Base-by-base conservation (phyloP, 129 eudicot genomes). In the Arctium minus region DNA sequence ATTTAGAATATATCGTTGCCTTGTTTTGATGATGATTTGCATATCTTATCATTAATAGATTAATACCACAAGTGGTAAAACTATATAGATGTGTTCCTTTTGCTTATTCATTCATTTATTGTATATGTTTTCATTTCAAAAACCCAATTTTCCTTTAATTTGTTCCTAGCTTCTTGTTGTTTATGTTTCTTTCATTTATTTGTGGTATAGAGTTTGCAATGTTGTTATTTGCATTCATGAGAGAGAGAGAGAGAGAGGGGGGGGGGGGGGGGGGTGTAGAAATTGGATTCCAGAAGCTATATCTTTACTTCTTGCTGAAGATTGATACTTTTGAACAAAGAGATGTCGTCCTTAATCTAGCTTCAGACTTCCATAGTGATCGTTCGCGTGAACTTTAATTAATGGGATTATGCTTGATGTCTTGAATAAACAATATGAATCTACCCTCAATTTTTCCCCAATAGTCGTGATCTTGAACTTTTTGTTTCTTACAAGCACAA, bases 391-490 rank as follows among this genome's bases (percentile, higher is more conserved):
- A 69, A 22, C 56, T 40, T 70, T 33, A 37, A 77, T 53, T 44
- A 37, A 77, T 33, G 46, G 8, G 48, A 38, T 77, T 72, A 69
- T 37, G 33, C 4, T 22, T 8, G 1, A 67, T 27, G 12, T 9
- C 4, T 76, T 12, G 13, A 36, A 39, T 15, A 12, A 38, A 70
- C 5, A 46, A n/a, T 10, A 22, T 37, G 60, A 40, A 76, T 29
- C 56, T 9, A 74, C 36, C 29, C 70, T 30, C 73, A 65, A 40
- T 12, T 33, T 76, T 56, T 22, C 39, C 15, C 37, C 32, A 53
- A 10, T 29, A 38, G 33, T 38, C 62, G 50, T 74, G 75, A 82
- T 74, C 39, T 75, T 82, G 69, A 75, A 31, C 29, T 48, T 65
- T 46, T 32, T 33, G 32, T 77, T 36, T 32, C 36, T 53, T 53